Base-by-base conservation (phyloP, 2,329 filamentous ascomycete species). In the Cladosporium cucumerinum region DNA sequence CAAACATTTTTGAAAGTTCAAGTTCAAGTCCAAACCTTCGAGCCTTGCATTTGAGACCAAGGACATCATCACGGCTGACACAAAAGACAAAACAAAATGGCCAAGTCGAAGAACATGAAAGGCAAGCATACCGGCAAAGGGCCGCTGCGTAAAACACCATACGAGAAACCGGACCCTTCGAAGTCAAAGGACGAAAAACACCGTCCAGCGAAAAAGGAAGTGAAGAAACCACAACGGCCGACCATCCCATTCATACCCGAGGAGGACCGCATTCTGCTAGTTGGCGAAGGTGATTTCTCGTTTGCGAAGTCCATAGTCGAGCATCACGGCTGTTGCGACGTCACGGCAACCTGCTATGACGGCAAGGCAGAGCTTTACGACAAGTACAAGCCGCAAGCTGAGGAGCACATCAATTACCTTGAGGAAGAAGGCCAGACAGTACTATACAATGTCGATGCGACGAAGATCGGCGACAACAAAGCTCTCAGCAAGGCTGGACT, bases 211-310 rank as follows among this genome's bases (percentile, higher is more conserved):
- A 68, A 70, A 26, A 67, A 69, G 26, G 57, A 67, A 73, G 68
- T 77, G 77, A 58, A 62, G 32, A 62, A 62, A 34, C 58, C 58
- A 1, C 60, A 67, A 73, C 68, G 77, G 77, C 68, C 86, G 82
- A 85, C 80, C 4, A 87, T 93, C 25, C 91, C 91, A 18, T 93
- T 94, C 77, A 76, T 82, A 26, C 64, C 66, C 16, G 79, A 84
- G 46, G 78, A 84, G 70, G 86, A 93, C 69, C 80, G 84, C 71
- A 92, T 94, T 68, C 86, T 95, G 7, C 85, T 94, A 2, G 79
- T 94, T 60, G 91, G 91, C 72, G 91, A 95, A 74, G 91, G 81
- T 68, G 91, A 96, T 77, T 86, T 95, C 73, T 92, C 89, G 75
- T 94, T 93, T 75, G 85, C 90, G 14, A 84, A 84, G 30, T 88